Conservation (phyloP, 2,329 filamentous ascomycete genomes). For the Tolypocladium tundrense region DNA sequence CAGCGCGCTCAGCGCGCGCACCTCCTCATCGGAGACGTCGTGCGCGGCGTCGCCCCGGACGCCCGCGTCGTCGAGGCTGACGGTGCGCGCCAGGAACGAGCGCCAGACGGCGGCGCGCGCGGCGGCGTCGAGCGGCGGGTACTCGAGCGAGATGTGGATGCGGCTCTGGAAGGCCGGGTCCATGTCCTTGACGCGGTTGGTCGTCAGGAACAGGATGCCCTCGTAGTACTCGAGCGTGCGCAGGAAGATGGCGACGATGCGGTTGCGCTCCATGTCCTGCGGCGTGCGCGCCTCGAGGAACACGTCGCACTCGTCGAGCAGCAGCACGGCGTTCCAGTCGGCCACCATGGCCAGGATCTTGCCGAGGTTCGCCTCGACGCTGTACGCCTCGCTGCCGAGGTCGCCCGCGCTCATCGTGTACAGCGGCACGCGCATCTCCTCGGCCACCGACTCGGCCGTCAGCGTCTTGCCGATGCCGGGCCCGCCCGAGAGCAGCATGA, state of each 20-base stretch:
- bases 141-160: slow-evolving; percentile 38
- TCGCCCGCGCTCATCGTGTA: slow-evolving; percentile 54
- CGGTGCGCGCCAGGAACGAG: slow-evolving; percentile 25
- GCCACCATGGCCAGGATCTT: slow-evolving; percentile 55
- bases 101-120: slow-evolving; percentile 28
- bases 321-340: slow-evolving; percentile 29
- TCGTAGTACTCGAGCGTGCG: slow-evolving; percentile 37
- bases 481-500: slow-evolving; percentile 36
- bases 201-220: slow-evolving; percentile 38
- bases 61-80: slow-evolving; percentile 7
- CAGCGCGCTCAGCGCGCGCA: slow-evolving; percentile 26
- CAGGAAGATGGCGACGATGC: slow-evolving; percentile 27
- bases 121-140: slow-evolving; percentile 26
- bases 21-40: slow-evolving; percentile 16
- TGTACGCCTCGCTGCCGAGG: slow-evolving; percentile 54
- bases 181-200: slow-evolving; percentile 34
- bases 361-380: slow-evolving; percentile 51
- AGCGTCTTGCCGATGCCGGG: slow-evolving; percentile 41
- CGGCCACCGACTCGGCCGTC: slow-evolving; percentile 38
- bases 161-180: slow-evolving; percentile 36
- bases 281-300: slow-evolving; percentile 28
- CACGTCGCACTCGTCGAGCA: slow-evolving; percentile 27
- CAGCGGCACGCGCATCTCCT: slow-evolving; percentile 36
- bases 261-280: slow-evolving; percentile 22
- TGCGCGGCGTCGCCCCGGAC: slow-evolving; percentile 17